Evolutionary conservation across 2,329 filamentous ascomycete species (phyloP), one percentile per base, ranked within the genome.

Genomic region (Sporothrix sp.): DNA sequence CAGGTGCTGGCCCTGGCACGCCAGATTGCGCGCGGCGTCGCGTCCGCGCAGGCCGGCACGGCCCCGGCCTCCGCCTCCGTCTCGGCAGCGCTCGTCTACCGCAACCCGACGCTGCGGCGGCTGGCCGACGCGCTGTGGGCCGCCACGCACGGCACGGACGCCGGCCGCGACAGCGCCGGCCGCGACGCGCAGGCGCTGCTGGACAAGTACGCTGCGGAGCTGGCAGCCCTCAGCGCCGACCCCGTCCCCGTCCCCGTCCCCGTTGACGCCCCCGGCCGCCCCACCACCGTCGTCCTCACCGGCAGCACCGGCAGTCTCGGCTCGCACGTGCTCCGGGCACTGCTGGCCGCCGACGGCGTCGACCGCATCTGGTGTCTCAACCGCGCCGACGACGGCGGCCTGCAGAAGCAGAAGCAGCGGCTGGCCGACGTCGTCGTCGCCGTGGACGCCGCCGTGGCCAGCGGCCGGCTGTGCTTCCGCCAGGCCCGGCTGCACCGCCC

Each of bases 281-380:
- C 33, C n/a, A 28, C 23, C 1, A n/a, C 28, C 11, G 32, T 50
- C n/a, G 14, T 50, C 25, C n/a, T 50, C n/a, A 50, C 48, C 2
- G 48, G 48, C 8, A 50, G 48, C 28, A 50, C 48, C 0, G 48
- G 48, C n/a, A 36, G 38, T 10, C 48, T 50, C 4, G 48, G 48
- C 3, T 43, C 48, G 2, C 32, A 50, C 14, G 2, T 50, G 6
- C 32, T 50, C n/a, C 21, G 36, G 14, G 25, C 11, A 2, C 38
- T 50, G 0, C n/a, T 43, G 1, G 20, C 11, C 5, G 18, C 30
- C 0, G 10, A 18, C 14, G 11, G n/a, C 0, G 21, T 42, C 3
- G 21, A 30, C 8, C 18, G 35, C 18, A 18, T 49, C 4, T 40
- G 36, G 36, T 49, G 47, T n/a, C 28, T 49, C 27, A 49, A 49